Conservation (phyloP, 352 stramenopile genomes). For the Globisporangium orthogonon region DNA sequence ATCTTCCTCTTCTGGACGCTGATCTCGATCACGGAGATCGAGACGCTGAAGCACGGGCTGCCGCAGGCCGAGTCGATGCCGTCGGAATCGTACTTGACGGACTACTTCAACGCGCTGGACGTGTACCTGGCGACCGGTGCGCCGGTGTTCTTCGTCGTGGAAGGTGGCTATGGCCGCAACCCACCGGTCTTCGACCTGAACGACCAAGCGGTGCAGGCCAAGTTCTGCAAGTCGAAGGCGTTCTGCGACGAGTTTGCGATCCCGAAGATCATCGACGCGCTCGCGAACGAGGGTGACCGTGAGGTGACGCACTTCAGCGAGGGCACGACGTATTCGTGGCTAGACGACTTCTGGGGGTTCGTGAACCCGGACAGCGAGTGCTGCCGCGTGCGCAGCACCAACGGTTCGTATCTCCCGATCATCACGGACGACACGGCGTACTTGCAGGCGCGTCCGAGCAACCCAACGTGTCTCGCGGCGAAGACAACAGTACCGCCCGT, state of each 20-base stretch:
- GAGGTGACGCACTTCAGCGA: conserved; percentile 42
- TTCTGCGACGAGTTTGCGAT: conserved; percentile 52
- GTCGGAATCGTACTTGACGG: conserved; percentile 48
- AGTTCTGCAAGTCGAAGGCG: conserved; percentile 56
- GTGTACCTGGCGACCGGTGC: conserved; percentile 36
- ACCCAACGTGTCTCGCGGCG: conserved; percentile 34
- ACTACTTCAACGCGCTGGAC: conserved; percentile 44
- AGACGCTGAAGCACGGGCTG: conserved; percentile 48
- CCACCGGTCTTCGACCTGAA: conserved; percentile 26
- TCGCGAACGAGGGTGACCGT: conserved; percentile 26
- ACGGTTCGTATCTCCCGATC: conserved; percentile 39
- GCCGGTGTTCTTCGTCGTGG: conserved; percentile 66
- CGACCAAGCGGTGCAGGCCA: conserved; percentile 24
- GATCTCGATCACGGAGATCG: conserved; percentile 42
- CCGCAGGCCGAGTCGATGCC: conserved; percentile 45
- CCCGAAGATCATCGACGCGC: conserved; percentile 45
- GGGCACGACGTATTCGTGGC: conserved; percentile 52
- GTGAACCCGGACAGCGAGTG: conserved; percentile 53
- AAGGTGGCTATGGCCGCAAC: conserved; percentile 52
- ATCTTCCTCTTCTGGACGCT: conserved; percentile 40
- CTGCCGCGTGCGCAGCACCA: conserved; percentile 39
- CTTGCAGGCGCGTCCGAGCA: conserved; percentile 14
- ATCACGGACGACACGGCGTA: conserved; percentile 26
- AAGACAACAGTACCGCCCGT: conserved; percentile 28
- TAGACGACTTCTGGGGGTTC: conserved; percentile 76